A percentile compares a stretch with the other conserved stretches of the same genome.
These are phyloP conservation scores for Tricholoma matsutake DNA, from an alignment of 768 basidiomycete genomes.

Conservation along the genomic window DNA sequence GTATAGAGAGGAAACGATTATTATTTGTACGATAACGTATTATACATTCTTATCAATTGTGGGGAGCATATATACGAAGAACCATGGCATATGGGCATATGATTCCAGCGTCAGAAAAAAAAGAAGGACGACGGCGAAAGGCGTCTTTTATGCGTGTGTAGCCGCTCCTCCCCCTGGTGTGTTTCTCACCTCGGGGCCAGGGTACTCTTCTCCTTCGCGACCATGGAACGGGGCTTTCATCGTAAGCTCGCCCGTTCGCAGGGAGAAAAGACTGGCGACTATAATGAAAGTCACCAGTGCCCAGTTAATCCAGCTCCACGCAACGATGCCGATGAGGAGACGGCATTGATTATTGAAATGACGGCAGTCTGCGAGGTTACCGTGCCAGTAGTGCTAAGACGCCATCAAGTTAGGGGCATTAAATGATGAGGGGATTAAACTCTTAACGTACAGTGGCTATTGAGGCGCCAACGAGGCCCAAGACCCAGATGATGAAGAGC, in stretches of 20 bases:
- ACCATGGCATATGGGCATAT: not conserved
- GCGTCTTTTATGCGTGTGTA: not conserved
- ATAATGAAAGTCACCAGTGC: conserved; percentile 47
- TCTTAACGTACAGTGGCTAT: conserved; percentile 51
- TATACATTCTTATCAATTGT: not conserved
- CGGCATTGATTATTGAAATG: conserved; percentile 47
- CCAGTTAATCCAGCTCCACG: conserved; percentile 69
- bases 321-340: conserved; percentile 60
- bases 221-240: not conserved
- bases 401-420: not conserved
- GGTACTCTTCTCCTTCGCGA: not conserved
- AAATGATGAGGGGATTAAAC: not conserved
- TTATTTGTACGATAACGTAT: not conserved
- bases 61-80: not conserved
- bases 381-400: conserved; percentile 43
- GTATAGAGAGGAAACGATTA: not conserved
- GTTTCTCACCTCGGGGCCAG: not conserved
- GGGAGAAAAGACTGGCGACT: conserved; percentile 32
- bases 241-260: not conserved
- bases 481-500: conserved; percentile 52
- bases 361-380: conserved; percentile 56
- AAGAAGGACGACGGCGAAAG: not conserved
- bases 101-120: not conserved
- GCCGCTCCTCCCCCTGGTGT: not conserved
- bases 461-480: conserved; percentile 64